phyloP scores from a whole-genome alignment of 495 filamentous ascomycete species.

The Neurospora sp. region DNA sequence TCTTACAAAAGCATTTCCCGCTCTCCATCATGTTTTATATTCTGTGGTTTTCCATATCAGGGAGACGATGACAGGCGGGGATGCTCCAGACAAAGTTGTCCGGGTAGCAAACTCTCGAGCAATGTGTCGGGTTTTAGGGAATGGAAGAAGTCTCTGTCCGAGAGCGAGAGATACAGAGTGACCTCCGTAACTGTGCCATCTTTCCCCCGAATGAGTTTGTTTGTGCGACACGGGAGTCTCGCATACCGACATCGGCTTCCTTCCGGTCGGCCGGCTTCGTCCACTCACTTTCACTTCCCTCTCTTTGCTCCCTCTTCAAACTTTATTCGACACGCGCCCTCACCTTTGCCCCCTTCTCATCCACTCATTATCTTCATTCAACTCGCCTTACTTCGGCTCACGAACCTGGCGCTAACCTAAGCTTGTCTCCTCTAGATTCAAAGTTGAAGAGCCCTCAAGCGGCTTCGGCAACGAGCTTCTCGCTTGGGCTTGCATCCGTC shows the following conservation, averaged over 20 bases:
- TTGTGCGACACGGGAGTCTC: not conserved
- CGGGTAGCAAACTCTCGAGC: not conserved
- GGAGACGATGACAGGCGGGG: not conserved
- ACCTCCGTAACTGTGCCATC: not conserved
- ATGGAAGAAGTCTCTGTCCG: not conserved
- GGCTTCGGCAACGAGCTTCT: constrained; percentile 48
- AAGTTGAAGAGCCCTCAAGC: constrained; percentile 60
- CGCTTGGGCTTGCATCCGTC: constrained; percentile 81
- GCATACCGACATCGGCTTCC: not conserved
- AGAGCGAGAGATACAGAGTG: not conserved
- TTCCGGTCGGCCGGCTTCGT: not conserved
- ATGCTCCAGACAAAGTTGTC: not conserved
- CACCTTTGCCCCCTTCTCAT: not conserved
- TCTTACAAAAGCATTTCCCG: not conserved
- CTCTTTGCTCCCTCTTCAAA: not conserved
- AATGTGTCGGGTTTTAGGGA: not conserved
- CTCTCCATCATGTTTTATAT: not conserved
- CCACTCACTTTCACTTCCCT: not conserved
- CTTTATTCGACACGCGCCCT: not conserved
- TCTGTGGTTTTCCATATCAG: not conserved
- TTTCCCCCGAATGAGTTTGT: not conserved
- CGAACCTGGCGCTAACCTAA: constrained; percentile 5
- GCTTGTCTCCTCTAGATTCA: constrained; percentile 46
- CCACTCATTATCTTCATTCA: not conserved
- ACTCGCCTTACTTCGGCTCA: not conserved